Evolutionary conservation across 116 monocot genomes (phyloP), one percentile per base, ranked within the genome.

Genomic region (Cymodocea nodosa): DNA sequence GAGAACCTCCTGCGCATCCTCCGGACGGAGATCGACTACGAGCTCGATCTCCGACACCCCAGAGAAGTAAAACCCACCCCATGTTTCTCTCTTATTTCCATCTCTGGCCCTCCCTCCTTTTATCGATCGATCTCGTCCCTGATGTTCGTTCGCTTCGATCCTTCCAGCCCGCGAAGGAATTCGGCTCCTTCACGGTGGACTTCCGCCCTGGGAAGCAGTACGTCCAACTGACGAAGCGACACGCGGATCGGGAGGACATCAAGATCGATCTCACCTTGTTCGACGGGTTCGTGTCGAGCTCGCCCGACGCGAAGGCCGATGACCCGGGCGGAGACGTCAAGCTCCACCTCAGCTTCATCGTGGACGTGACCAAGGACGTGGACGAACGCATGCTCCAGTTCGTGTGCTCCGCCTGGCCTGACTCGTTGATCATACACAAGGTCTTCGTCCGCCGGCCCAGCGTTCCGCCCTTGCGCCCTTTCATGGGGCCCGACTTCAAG

Each of bases 1-100:
- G 97, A 91, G 37, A 83, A 72, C 75, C 85, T 97, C 66, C 91
- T 90, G 65, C 97, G 91, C 71, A 63, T 82, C 75, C 85, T 97
- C 61, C 85, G 91, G 69, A 73, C 81, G 15, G 85, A 87, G 79
- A 82, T 91, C 67, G 59, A 83, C 59, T 85, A 81, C 80, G 79
- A 75, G 39, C 16, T 71, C 58, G 77, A 84, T 1, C 52, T 76
- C 62, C 75, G 79, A 44, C 78, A 77, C 17, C 83, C 95, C 3
- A 63, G 64, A 65, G 70, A 70, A 70, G 76, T 76, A 63, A 39
- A 39, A 10, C 44, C 12, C 44, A 7, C 44, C 44, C 40, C 40
- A 6, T 10, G 10, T 30, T 4, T 5, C 54, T 9, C 15, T 9
- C 54, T 3, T 4, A 3, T 11, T 9, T 15, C 62, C 37, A 34